These are phyloP conservation scores for Annulohypoxylon nitens DNA, from an alignment of 495 filamentous ascomycete species.

Conservation along the genomic window DNA sequence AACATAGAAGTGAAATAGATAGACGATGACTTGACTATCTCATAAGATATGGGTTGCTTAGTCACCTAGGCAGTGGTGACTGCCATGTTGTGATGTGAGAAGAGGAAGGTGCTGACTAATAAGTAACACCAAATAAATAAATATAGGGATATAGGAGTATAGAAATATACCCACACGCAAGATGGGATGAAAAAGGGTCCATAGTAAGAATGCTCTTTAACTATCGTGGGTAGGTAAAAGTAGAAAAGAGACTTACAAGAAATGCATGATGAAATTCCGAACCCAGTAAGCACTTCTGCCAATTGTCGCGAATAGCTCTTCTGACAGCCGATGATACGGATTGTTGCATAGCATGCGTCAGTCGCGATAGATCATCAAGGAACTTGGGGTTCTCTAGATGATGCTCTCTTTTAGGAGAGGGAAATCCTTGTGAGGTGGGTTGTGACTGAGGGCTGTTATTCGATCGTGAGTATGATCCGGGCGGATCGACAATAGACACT, in stretches of 20 bases:
- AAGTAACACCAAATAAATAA: neutral
- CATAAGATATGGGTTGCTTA: no score
- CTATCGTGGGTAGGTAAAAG: neutral
- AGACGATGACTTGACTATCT: neutral
- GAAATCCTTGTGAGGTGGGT: constrained; percentile 48
- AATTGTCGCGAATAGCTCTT: constrained; percentile 60
- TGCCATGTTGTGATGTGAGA: neutral
- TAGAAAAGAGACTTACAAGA: constrained; percentile 55
- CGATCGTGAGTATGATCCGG: constrained; percentile 34
- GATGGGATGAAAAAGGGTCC: neutral
- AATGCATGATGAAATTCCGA: constrained; percentile 66
- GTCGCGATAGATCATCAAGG: constrained; percentile 57
- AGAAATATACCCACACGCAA: neutral
- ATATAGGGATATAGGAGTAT: neutral
- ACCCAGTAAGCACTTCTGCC: constrained; percentile 64
- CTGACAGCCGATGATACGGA: constrained; percentile 60
- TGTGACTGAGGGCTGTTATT: constrained; percentile 10
- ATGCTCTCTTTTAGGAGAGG: constrained; percentile 57
- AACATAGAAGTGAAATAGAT: neutral
- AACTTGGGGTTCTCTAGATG: constrained; percentile 56
- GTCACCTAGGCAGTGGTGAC: no score
- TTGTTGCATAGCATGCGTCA: constrained; percentile 58
- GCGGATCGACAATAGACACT: constrained; percentile 59
- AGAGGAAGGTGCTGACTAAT: constrained; percentile 10
- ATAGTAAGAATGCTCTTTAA: neutral